Evolutionary conservation across 2,329 filamentous ascomycete species (phyloP), one percentile per base, ranked within the genome.

Genomic region (Epichloe uncinata): DNA sequence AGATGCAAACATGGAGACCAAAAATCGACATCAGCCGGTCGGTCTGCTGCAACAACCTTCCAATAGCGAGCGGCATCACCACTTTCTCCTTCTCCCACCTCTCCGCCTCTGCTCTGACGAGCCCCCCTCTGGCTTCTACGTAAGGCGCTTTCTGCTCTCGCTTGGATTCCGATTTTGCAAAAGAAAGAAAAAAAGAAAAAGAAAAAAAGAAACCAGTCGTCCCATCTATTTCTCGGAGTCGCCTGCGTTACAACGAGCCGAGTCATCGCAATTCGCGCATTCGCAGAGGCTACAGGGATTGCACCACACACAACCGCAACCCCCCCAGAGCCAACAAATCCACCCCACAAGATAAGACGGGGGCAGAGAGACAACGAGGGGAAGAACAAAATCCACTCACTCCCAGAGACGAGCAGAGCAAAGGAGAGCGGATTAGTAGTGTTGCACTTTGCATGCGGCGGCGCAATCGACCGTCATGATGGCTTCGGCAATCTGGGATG

Each of bases 401-500:
- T n/a, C 6, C 12, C 41, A 15, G 5, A n/a, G 41, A 42, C 20
- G n/a, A 42, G 22, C 4, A 15, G 15, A n/a, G 26, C 12, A n/a
- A 13, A 18, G 18, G 18, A 30, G 33, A 22, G 33, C 16, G 13
- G 11, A 44, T 30, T 30, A 12, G 6, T 5, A 18, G 3, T 22
- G 13, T 6, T 12, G 7, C 5, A 20, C 6, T 26, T 37, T 46
- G 46, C 26, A 22, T 42, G 37, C 13, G 30, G 20, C 37, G 46
- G 37, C 38, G 30, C 38, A 42, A 42, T 22, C 15, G 16, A 35
- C 45, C 52, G 56, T 54, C 63, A 76, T 71, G 68, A 78, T 79
- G 74, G 69, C 73, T 56, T 71, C 74, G 47, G 64, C 68, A 50
- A 62, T 65, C 54, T 82, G 79, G 79, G 73, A 74, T 56, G 69